Base-by-base conservation (phyloP, 768 basidiomycete species). In the Kwoniella botswanensis region DNA sequence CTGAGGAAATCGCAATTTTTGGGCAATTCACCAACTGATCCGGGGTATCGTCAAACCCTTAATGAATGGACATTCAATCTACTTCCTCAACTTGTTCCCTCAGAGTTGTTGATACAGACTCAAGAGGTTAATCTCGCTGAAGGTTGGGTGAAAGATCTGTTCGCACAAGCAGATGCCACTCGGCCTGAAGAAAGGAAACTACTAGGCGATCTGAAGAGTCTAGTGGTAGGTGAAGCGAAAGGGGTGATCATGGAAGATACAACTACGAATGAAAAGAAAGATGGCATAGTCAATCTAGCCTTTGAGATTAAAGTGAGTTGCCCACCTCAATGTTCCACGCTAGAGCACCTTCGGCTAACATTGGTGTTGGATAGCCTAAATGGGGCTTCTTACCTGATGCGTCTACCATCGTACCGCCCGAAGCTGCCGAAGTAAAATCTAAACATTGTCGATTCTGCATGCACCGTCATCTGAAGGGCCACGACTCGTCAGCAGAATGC, bases 381-480 rank as follows among this genome's bases (percentile, higher is more conserved):
- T 99, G 96, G 95, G 93, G 90, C 3, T 97, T 99, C 83, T 84
- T 98, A 50, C 94, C 96, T 2, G 86, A 86, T 42, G 42, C 73
- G 78, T 87, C 5, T 73, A 77, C 2, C 87, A 90, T 82, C 86
- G 94, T 46, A 91, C 93, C 6, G 75, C 22, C 86, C 3, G 83
- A 85, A 50, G 91, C 90, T 1, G 86, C 82, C 15, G 70, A 77
- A 0, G 83, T 89, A 74, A 98, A 98, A 86, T 86, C 86, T 7
- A 84, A 83, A 50, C 90, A 91, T 17, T 96, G 94, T 85, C 88
- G 96, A 73, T 95, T 93, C 82, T 94, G 93, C 82, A 92, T 98
- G 91, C 93, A 98, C 82, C 86, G 89, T 1, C 86, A 88, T 70
- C 65, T 72, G 22, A 62, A 87, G 85, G 18, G 84, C 80, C 29